phyloP scores from a whole-genome alignment of 139 green algal species.

The Chlorella sp. region DNA sequence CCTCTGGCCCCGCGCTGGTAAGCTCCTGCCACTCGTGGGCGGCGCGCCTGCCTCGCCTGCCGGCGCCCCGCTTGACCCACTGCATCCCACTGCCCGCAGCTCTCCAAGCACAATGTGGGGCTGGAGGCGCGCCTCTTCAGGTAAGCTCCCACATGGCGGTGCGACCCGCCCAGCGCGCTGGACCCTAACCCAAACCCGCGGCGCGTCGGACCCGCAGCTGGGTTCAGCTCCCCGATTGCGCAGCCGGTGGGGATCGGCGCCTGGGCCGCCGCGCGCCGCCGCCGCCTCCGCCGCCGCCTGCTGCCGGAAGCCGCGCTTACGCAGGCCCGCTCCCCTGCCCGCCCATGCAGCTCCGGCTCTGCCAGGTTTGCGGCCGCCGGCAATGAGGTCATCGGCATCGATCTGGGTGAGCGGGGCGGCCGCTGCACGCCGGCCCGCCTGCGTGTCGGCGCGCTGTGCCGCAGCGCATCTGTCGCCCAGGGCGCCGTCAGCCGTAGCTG shows the following conservation, averaged over 20 bases:
- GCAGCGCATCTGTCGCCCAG: no score
- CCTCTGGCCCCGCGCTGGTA: conserved; percentile 6
- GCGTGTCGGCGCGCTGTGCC: not conserved
- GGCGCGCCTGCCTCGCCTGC: not conserved
- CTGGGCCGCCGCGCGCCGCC: no score
- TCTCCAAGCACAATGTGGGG: not conserved
- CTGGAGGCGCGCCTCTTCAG: conserved; percentile 27
- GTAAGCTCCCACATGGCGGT: not conserved
- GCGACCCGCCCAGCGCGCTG: not conserved
- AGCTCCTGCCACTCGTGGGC: not conserved
- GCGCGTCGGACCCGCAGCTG: no score
- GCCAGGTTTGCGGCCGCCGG: conserved; percentile 41
- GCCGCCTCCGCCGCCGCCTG: no score
- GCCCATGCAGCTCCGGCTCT: conserved; percentile 43
- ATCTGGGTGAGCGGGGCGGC: conserved; percentile 75
- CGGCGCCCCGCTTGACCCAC: not conserved
- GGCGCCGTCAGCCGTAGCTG: not conserved
- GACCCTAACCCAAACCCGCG: conserved; percentile 7
- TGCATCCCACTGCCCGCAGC: not conserved
- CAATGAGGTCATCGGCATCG: conserved; percentile 98
- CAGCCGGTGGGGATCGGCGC: no score
- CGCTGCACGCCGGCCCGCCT: not conserved
- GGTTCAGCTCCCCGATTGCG: no score
- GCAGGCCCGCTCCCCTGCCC: no score
- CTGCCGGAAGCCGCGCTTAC: no score